Conservation (phyloP, 225 moss, liverwort and hornwort species). For the Straminergon stramineum region DNA sequence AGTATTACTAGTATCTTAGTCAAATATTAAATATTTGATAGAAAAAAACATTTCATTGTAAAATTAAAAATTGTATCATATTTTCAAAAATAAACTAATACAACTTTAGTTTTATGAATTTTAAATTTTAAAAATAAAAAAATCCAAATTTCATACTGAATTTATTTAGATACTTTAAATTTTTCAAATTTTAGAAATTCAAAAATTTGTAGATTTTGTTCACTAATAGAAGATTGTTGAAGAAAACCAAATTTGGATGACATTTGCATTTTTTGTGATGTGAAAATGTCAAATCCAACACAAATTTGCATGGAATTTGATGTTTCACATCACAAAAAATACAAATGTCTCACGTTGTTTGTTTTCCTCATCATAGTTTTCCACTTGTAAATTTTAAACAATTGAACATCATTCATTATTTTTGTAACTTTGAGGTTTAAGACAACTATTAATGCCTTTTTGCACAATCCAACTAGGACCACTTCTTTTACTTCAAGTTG, state of each 20-base stretch:
- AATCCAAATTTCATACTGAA: too few species aligned
- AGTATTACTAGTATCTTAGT: background rate
- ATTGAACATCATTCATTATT: background rate
- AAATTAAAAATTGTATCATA: background rate
- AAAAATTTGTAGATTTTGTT: background rate
- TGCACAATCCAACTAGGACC: too few species aligned
- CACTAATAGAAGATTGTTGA: background rate
- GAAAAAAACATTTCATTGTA: background rate
- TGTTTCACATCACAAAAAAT: background rate
- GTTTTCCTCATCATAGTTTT: background rate
- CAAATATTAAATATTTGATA: background rate
- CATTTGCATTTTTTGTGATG: background rate
- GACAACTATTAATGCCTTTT: background rate
- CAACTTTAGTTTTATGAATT: background rate
- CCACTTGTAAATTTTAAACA: background rate
- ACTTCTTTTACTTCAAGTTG: too few species aligned
- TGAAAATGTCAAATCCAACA: background rate
- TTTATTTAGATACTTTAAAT: background rate
- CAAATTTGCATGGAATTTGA: background rate
- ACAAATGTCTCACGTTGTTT: background rate
- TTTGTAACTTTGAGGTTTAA: background rate
- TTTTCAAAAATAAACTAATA: background rate
- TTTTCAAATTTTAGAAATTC: background rate
- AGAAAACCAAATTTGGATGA: background rate
- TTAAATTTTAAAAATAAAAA: accelerated